phyloP scores from a whole-genome alignment of 2,329 filamentous ascomycete species.

The Ambrosiella xylebori region DNA sequence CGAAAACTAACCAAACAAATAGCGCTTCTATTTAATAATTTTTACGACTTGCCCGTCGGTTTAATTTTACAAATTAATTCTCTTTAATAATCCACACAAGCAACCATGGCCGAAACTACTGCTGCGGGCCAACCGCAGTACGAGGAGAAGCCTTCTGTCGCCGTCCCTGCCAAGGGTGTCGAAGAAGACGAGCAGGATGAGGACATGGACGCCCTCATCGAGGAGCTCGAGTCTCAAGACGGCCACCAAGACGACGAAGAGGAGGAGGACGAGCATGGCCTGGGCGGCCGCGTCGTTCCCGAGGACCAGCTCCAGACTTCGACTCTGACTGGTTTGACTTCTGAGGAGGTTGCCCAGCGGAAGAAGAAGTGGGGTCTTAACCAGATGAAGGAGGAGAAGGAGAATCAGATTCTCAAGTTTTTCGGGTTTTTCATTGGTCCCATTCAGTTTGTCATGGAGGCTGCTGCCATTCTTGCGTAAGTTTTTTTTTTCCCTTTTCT shows the following conservation, averaged over 20 bases:
- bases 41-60: slow-evolving; percentile 12
- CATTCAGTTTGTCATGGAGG: slow-evolving; percentile 89
- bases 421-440: slow-evolving; percentile 69
- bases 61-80: slow-evolving; percentile 6
- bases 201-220: slow-evolving; percentile 73
- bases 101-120: slow-evolving; percentile 38
- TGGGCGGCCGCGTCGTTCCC: slow-evolving; percentile 42
- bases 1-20: background rate
- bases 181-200: slow-evolving; percentile 56
- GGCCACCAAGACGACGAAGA: slow-evolving; percentile 48
- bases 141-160: slow-evolving; percentile 35
- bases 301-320: slow-evolving; percentile 68
- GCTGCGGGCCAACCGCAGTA: slow-evolving; percentile 39
- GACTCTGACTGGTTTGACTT: slow-evolving; percentile 48
- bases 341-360: slow-evolving; percentile 44
- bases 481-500: slow-evolving; percentile 34
- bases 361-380: slow-evolving; percentile 66
- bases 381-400: slow-evolving; percentile 81
- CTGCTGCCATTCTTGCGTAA: slow-evolving; percentile 62
- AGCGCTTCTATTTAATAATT: slow-evolving; percentile 14
- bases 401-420: slow-evolving; percentile 73
- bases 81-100: slow-evolving; percentile 6
- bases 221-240: slow-evolving; percentile 71
- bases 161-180: slow-evolving; percentile 21
- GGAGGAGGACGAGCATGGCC: slow-evolving; percentile 32